Evolutionary conservation across 2,329 filamentous ascomycete species (phyloP).

Genomic region (Pezicula neosporulosa): DNA sequence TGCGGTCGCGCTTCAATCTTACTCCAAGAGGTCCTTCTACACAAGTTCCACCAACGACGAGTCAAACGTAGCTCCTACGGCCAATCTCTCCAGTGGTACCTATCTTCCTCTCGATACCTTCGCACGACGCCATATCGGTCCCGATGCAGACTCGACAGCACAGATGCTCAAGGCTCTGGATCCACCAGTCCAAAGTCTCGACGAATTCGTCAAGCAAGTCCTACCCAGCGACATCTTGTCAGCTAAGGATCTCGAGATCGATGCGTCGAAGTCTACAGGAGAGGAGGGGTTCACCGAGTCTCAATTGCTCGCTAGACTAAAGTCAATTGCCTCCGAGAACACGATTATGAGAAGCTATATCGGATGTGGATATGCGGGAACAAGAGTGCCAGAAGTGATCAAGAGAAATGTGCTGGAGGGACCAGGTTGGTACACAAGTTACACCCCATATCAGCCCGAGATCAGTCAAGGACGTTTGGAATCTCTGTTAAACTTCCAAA

Average conservation of each 20-base stretch:
- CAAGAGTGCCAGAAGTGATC: slow-evolving; percentile 84
- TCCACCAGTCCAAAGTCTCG: slow-evolving; percentile 68
- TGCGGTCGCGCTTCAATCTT: slow-evolving; percentile 6
- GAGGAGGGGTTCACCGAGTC: slow-evolving; percentile 47
- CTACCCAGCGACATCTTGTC: slow-evolving; percentile 78
- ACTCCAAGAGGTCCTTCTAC: slow-evolving; percentile 26
- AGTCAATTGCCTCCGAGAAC: slow-evolving; percentile 55
- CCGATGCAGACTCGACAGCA: slow-evolving; percentile 63
- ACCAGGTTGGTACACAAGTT: slow-evolving; percentile 96
- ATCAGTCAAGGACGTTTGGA: slow-evolving; percentile 94
- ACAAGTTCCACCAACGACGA: slow-evolving; percentile 26
- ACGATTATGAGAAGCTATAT: slow-evolving; percentile 67
- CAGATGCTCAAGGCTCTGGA: slow-evolving; percentile 80
- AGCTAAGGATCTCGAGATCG: slow-evolving; percentile 56
- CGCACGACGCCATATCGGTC: slow-evolving; percentile 82
- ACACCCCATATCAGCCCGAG: slow-evolving; percentile 95
- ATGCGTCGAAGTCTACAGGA: slow-evolving; percentile 32
- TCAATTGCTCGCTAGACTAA: slow-evolving; percentile 50
- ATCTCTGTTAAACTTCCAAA: slow-evolving; percentile 94
- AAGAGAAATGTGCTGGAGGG: slow-evolving; percentile 90
- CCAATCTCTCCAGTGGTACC: slow-evolving; percentile 26
- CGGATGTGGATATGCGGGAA: slow-evolving; percentile 83
- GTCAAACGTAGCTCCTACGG: slow-evolving; percentile 14
- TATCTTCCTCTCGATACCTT: slow-evolving; percentile 56
- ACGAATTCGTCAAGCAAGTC: slow-evolving; percentile 82